Evolutionary conservation across 2,329 filamentous ascomycete species (phyloP), one percentile per base, ranked within the genome.

Genomic region (Thelonectria blattea): DNA sequence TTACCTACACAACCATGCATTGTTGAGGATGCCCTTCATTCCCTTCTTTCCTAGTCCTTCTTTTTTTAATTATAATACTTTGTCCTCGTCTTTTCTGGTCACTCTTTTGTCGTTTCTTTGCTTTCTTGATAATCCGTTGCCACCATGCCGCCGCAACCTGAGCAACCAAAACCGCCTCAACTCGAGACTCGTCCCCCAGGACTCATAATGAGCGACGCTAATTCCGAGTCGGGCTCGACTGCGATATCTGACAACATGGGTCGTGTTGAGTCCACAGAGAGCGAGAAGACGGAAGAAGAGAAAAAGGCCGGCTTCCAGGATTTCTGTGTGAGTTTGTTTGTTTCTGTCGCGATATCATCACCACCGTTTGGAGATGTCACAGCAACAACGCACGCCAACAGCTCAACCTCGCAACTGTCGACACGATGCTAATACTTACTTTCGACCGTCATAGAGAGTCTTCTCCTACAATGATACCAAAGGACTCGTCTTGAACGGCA

Each of bases 391-490:
- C n/a, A n/a, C 20, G 10, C 24, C 50, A 27, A 30, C 34, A 15
- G 14, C 48, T 15, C 34, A 30, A 17, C 7, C n/a, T 37, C 8
- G n/a, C 30, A 37, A 50, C n/a, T 32, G 14, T 50, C 34, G 34
- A 37, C 34, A 37, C 34, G 10, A 37, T n/a, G 15, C 24, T 15
- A 32, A 37, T 9, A 3, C 15, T 24, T 22, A 10, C 3, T 22
- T 6, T 3, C 11, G 34, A 8, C 10, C 14, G 2, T 14, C 18
- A 6, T 22, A 78, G 76, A 72, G 76, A 11, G 71, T 78, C 56
- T 77, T 78, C 50, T 65, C 62, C 10, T 80, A 80, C 68, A 78
- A 76, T 48, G 75, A 80, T 58, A 58, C 62, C 6, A 15, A 65
- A 4, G 77, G 77, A 55, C 80, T 77, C 75, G 41, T 69, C 17